Conservation (phyloP, 352 stramenopile species). For the Phytophthora hybrid region DNA sequence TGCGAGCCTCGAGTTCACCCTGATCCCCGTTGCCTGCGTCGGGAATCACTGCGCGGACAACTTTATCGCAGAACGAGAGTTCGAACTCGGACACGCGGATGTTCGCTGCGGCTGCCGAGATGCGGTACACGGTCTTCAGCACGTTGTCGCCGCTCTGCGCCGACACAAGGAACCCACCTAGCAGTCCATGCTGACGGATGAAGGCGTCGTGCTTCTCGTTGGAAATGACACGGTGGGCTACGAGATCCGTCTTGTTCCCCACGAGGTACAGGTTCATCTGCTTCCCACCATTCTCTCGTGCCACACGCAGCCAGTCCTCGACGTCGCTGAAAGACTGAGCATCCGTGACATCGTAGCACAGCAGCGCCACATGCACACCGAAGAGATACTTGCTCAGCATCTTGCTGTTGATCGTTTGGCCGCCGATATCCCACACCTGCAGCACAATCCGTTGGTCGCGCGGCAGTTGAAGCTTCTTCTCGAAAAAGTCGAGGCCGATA, state of each 20-base stretch:
- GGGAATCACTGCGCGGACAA: slow-evolving; percentile 65
- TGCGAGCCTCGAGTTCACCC: slow-evolving; percentile 59
- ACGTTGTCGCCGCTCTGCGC: slow-evolving; percentile 88
- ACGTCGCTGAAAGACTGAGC: slow-evolving; percentile 83
- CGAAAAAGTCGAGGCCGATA: slow-evolving; percentile 88
- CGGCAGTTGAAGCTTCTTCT: slow-evolving; percentile 85
- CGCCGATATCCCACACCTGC: slow-evolving; percentile 91
- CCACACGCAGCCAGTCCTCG: slow-evolving; percentile 80
- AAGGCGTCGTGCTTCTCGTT: slow-evolving; percentile 81
- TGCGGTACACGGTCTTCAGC: slow-evolving; percentile 80
- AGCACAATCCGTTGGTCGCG: slow-evolving; percentile 78
- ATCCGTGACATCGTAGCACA: slow-evolving; percentile 91
- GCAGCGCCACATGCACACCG: slow-evolving; percentile 75
- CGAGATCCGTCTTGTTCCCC: slow-evolving; percentile 90
- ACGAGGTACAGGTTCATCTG: slow-evolving; percentile 76
- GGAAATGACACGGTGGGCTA: slow-evolving; percentile 75
- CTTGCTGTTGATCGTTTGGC: slow-evolving; percentile 89
- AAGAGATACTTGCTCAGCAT: slow-evolving; percentile 91
- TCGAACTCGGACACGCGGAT: slow-evolving; percentile 84
- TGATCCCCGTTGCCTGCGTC: slow-evolving; percentile 14
- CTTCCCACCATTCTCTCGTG: slow-evolving; percentile 44
- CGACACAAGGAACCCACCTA: slow-evolving; percentile 83
- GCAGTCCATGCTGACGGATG: slow-evolving; percentile 64
- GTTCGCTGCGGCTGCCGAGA: slow-evolving; percentile 70
- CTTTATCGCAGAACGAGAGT: slow-evolving; percentile 81